Percentiles rank a stretch among this genome's conserved stretches.
These are phyloP conservation scores for Trifolium fragiferum DNA, from an alignment of 306 rosid genomes.

Conservation along the genomic window DNA sequence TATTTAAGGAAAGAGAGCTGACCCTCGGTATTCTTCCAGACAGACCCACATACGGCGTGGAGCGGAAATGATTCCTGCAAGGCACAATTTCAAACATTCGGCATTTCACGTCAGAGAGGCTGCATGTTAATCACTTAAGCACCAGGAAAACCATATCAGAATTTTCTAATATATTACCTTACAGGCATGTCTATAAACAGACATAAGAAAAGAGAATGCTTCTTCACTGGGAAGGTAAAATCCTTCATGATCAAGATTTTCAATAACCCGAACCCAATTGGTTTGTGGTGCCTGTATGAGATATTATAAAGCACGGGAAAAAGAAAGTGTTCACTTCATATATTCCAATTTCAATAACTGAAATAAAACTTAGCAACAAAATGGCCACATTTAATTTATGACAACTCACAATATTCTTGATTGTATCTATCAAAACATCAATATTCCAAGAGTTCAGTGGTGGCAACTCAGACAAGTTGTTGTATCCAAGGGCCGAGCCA, in stretches of 20 bases:
- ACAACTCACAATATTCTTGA: conserved; percentile 77
- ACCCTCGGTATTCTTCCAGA: conserved; percentile 97
- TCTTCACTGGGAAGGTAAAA: conserved; percentile 88
- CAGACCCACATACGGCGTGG: conserved; percentile 85
- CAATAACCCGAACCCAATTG: conserved; percentile 81
- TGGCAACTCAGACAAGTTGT: conserved; percentile 69
- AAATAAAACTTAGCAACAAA: conserved; percentile 17
- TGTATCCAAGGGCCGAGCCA: conserved; percentile 72
- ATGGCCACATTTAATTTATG: not conserved
- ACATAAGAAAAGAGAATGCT: conserved; percentile 88
- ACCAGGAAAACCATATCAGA: conserved; percentile 24
- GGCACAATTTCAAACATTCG: conserved; percentile 42
- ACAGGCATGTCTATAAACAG: conserved; percentile 70
- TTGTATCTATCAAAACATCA: conserved; percentile 83
- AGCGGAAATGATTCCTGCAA: conserved; percentile 95
- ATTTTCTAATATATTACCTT: conserved; percentile 62
- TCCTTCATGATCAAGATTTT: conserved; percentile 94
- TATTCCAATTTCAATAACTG: conserved; percentile 12
- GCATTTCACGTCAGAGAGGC: conserved; percentile 24
- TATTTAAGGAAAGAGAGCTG: conserved; percentile 91
- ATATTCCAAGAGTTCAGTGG: conserved; percentile 84
- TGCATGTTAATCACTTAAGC: conserved; percentile 14
- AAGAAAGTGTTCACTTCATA: conserved; percentile 15
- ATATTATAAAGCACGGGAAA: conserved; percentile 40
- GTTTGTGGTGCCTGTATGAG: conserved; percentile 80